Base-by-base conservation (phyloP, 169 alveolate genomes). In the Cryptosporidium sp. region DNA sequence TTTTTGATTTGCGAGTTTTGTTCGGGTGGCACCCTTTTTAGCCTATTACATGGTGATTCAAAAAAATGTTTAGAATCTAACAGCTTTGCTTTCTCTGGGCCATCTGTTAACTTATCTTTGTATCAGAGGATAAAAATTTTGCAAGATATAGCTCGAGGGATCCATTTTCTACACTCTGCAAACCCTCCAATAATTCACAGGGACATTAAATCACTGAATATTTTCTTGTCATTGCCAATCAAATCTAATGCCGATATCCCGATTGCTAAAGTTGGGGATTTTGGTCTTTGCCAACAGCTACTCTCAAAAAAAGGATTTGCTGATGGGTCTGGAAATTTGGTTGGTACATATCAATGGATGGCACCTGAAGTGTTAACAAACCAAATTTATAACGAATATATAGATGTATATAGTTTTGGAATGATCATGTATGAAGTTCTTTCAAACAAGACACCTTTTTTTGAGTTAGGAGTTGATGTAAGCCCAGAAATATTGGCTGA, bases 111-210 rank as follows among this genome's bases (percentile, higher is more conserved):
- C 23, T 48, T 94, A 43, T 68, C 87, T 51, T 93, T 95, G 93
- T 91, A 89, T 31, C 94, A 94, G 89, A 93, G 93, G 52, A 84
- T 93, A n/a, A 91, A 93, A 68, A 96, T 96, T 59, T 92, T 94
- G 21, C 69, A 85, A 16, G 97, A 96, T 91, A 93, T 94, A 3
- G 97, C 97, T 12, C 92, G 86, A 73, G 98, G 97, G 21, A 94
- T 96, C 92, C 84, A 91, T 70, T 96, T 93, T 92, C 92, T 96
- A 45, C 98, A 96, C 71, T 84, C 94, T 16, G 89, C 92, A 65
- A 86, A 94, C 80, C 97, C 97, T 5, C 96, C 95, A 9, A 94
- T 96, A 39, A 87, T 96, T n/a, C 98, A 96, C 85, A 92, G 98
- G 68, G 98, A 96, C 91, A 91, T 96, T 62, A 96, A 96, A 85